These are phyloP conservation scores for Aquilaria yunnanensis DNA, from an alignment of 345 rosid species.

Conservation along the genomic window DNA sequence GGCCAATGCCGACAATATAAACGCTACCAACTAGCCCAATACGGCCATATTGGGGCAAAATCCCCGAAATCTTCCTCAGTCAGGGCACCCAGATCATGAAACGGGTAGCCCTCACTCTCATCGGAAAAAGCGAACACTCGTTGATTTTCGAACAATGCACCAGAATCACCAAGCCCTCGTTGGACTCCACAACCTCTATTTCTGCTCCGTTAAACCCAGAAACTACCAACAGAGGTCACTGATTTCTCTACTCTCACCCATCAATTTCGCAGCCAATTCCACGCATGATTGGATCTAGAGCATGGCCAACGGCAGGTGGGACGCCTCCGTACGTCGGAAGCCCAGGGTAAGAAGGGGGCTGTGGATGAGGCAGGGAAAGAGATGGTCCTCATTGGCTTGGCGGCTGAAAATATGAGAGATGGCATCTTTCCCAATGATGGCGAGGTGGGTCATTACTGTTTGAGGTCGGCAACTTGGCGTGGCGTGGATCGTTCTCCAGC, in stretches of 20 bases:
- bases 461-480: too few species aligned
- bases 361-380: too few species aligned
- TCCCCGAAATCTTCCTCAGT: slow-evolving; percentile 56
- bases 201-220: slow-evolving; percentile 80
- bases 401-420: too few species aligned
- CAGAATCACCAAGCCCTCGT: slow-evolving; percentile 22
- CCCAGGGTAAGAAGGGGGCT: too few species aligned
- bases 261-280: slow-evolving; percentile 32
- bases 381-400: too few species aligned
- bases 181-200: slow-evolving; percentile 36
- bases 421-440: too few species aligned
- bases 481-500: too few species aligned
- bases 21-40: slow-evolving; percentile 24
- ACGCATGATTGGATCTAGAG: slow-evolving; percentile 5
- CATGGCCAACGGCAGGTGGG: too few species aligned
- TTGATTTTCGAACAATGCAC: slow-evolving; percentile 53
- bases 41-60: slow-evolving; percentile 38
- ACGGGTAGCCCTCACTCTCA: slow-evolving; percentile 22
- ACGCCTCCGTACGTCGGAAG: too few species aligned
- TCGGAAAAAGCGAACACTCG: slow-evolving; percentile 63
- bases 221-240: slow-evolving; percentile 38
- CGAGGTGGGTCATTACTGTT: too few species aligned
- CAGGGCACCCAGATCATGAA: slow-evolving; percentile 47
- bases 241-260: slow-evolving; percentile 35
- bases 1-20: slow-evolving; percentile 21